phyloP scores from a whole-genome alignment of 2,329 filamentous ascomycete genomes.

The Aureobasidium melanogenum region DNA sequence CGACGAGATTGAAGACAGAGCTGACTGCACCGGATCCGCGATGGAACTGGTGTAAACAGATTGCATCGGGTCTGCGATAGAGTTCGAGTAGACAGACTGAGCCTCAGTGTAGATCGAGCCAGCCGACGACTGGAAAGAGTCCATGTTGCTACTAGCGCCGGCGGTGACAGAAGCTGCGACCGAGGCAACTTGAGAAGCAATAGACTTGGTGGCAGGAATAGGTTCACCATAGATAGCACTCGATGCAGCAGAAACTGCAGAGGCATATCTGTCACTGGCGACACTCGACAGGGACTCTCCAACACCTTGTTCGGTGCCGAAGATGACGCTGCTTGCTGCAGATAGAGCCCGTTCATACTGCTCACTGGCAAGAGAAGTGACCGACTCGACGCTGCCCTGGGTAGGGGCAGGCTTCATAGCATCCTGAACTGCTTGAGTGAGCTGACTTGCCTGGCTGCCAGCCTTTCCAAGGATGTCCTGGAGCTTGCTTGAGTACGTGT shows the following conservation, averaged over 20 bases:
- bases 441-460: constrained; percentile 43
- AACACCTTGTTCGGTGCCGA: constrained; percentile 38
- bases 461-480: constrained; percentile 44
- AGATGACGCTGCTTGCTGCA: constrained; percentile 49
- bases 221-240: constrained; percentile 47
- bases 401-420: constrained; percentile 39
- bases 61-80: constrained; percentile 44
- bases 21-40: constrained; percentile 40
- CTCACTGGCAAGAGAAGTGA: constrained; percentile 46
- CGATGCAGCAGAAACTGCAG: constrained; percentile 51
- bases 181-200: constrained; percentile 26
- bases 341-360: constrained; percentile 49
- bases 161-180: constrained; percentile 21
- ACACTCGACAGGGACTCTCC: constrained; percentile 40
- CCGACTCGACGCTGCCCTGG: constrained; percentile 40
- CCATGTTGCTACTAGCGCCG: constrained; percentile 17
- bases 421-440: constrained; percentile 49
- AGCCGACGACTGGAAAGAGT: constrained; percentile 41
- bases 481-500: constrained; percentile 41
- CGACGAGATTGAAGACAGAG: constrained; percentile 51
- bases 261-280: constrained; percentile 45
- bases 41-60: constrained; percentile 56
- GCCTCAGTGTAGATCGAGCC: constrained; percentile 55
- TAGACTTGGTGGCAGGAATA: constrained; percentile 34
- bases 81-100: constrained; percentile 58